Base-by-base conservation (phyloP, 371 early-diverging fungal genomes). In the Globomyces sp. region DNA sequence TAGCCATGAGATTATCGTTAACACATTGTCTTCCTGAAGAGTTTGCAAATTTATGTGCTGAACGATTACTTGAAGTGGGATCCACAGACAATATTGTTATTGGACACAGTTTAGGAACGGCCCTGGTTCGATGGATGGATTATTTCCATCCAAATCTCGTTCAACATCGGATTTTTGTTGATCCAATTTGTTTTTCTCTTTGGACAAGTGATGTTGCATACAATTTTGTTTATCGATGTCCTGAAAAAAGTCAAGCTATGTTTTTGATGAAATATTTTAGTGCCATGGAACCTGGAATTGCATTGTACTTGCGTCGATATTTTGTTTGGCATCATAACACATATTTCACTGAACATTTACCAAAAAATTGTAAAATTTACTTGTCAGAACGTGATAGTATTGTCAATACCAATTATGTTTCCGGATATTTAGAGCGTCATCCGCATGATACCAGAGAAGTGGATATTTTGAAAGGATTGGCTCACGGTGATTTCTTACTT, bases 311-410 rank as follows among this genome's bases (percentile, higher is more conserved):
- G 36, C 5, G 61, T 6, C 4, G 61, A 44, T 60, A 60, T 37
- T 60, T 60, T 60, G 61, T 60, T 8, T 60, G 61, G 61, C 41
- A 39, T 60, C 40, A 60, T 42, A 60, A 60, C 45, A 60, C 61
- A 10, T 60, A 60, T 37, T 60, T 60, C 13, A 42, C 61, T 34
- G 36, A 40, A 1, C 48, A 49, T 42, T 41, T 60, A 6, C 61
- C 61, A 4, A 60, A 46, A 34, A 60, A 60, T 37, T 36, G 40
- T 4, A 39, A 36, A 4, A 60, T 60, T 8, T 60, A 39, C 44
- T 37, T 60, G 45, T 36, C 61, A 11, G 61, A 60, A 60, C 39
- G 44, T 8, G 61, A 60, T 44, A 44, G 44, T 39, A 60, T 60
- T 44, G 61, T 60, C 9, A 41, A 60, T 44, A 39, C 61, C 4